Evolutionary conservation across 768 basidiomycete species (phyloP), one percentile per base, ranked within the genome.

Genomic region (Amanita molliuscula): DNA sequence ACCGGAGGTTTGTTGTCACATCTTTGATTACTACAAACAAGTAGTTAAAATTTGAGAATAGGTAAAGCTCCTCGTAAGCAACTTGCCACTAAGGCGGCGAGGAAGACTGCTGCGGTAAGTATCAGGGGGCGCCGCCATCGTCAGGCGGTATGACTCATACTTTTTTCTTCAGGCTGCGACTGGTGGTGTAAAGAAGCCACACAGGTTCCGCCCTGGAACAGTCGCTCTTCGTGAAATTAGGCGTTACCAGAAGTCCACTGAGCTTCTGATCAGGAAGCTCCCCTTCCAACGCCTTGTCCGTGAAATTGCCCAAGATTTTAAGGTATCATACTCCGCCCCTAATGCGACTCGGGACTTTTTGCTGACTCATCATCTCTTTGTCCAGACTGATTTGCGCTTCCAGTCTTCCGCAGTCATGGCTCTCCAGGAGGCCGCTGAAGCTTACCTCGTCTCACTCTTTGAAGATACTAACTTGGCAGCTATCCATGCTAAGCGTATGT

Each of bases 171-270:
- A 82, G 79, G 77, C 87, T 51, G 79, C 87, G 51, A 86, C 93
- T 55, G 93, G 93, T 72, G 93, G 93, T 82, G 93, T 96, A 62
- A 98, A 98, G 94, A 99, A 98, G 78, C 95, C 94, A 53, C 94
- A 98, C 70, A 78, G 94, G 66, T 97, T 95, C 84, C 81, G 88
- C 63, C 88, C 88, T 59, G 88, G 95, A 76, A 99, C 95, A 58
- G 95, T 99, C 76, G 95, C 95, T 58, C 91, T 99, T 57, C 93
- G 95, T 79, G 94, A 97, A 73, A 97, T 97, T 62, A 77, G 95
- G 65, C 80, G 93, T 68, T 96, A 97, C 78, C 93, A 97, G 72
- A 96, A 96, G 78, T 93, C 90, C 54, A 97, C 95, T 56, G 44
- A 46, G 44, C 44, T 99, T 58, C 82, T 98, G 62, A 97, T 98